Base-by-base conservation (phyloP, 345 rosid genomes). In the Salix caprea region DNA sequence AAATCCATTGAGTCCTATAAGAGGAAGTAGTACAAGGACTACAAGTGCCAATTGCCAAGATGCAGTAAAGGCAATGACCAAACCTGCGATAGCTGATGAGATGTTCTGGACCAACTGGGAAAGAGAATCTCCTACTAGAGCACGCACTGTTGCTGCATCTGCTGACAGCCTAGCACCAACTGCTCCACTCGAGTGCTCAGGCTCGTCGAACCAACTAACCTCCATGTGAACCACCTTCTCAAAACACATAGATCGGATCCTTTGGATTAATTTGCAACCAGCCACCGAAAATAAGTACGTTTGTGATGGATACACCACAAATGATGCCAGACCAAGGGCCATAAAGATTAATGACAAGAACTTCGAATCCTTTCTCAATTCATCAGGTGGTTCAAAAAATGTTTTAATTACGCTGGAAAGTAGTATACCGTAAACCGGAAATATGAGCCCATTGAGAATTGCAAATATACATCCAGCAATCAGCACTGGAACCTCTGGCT, bases 181-280 rank as follows among this genome's bases (percentile, higher is more conserved):
- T 19, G 87, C 73, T n/a, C 97, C 95, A 46, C 97, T 94, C 7
- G 97, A 94, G 80, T 92, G 85, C 60, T 86, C 84, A 15, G 91
- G 87, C 40, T 85, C 90, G 77, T 94, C 97, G 9, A 92, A 92
- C 97, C 97, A 94, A 19, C 91, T 88, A 72, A 91, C 87, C 76
- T 94, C 97, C 97, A 92, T 94, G 58, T 42, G 82, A 65, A 94
- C 91, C 67, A 90, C 95, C 83, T 90, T 94, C 88, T 91, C 90
- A 76, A 92, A 94, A 81, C 98, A 92, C 75, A 89, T 82, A 1
- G 91, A 66, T 71, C 97, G 80, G 70, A 94, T 84, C 75, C 94
- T 81, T 62, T 86, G 88, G 71, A 92, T 87, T 42, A 94, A 65
- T 67, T 85, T 92, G 67, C 89, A 84, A 15, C 98, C 97, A 14